phyloP scores from a whole-genome alignment of 202 grass and related monocot genomes.

The Brachypodium distachyon region DNA sequence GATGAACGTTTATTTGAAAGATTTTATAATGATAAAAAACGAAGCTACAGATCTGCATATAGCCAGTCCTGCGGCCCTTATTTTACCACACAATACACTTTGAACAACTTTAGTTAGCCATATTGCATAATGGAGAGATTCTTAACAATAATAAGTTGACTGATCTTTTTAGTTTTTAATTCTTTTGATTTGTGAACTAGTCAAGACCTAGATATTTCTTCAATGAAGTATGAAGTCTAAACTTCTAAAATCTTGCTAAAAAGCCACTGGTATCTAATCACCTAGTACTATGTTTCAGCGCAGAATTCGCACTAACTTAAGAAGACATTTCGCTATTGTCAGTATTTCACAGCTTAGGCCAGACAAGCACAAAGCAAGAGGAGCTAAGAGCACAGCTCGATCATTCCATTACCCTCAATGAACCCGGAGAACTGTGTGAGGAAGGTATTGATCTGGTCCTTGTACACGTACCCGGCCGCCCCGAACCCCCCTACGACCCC shows the following conservation, averaged over 20 bases:
- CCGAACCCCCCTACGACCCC: conserved; percentile 84
- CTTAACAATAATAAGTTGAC: too few relatives aligned
- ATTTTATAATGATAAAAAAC: neutral
- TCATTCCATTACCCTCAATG: conserved; percentile 61
- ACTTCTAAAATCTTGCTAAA: neutral
- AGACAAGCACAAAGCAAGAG: neutral
- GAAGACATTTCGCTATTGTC: neutral
- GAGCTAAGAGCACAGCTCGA: neutral
- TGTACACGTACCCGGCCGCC: conserved; percentile 85
- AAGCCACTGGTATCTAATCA: neutral
- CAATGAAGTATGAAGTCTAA: neutral
- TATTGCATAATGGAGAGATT: neutral
- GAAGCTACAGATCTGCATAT: neutral
- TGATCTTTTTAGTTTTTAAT: too few relatives aligned
- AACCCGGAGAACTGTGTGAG: conserved; percentile 88
- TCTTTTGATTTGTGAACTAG: neutral
- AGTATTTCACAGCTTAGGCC: neutral
- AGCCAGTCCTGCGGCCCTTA: neutral
- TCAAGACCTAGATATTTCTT: neutral
- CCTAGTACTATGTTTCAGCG: neutral
- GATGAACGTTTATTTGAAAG: neutral
- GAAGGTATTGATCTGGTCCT: conserved; percentile 85
- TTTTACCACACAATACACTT: neutral
- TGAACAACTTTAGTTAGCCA: neutral
- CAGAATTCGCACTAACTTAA: neutral